These are phyloP conservation scores for Aschersonia sp. DNA, from an alignment of 2,329 filamentous ascomycete genomes.

Conservation along the genomic window DNA sequence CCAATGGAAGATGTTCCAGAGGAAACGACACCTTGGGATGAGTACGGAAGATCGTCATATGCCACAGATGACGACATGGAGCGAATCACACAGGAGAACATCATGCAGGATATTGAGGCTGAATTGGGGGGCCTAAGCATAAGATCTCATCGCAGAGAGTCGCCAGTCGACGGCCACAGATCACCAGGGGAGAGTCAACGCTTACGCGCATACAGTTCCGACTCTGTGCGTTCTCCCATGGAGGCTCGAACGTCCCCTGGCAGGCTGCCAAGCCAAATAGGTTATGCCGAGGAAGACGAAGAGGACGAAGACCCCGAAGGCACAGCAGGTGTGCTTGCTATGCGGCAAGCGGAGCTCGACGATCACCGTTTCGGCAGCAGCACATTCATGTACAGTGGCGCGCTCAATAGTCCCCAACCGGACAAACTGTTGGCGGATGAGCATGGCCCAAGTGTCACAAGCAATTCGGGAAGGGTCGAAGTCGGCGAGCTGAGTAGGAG, in stretches of 20 bases:
- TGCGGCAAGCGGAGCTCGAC: slow-evolving; percentile 75
- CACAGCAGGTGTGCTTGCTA: slow-evolving; percentile 66
- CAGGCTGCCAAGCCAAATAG: slow-evolving; percentile 1
- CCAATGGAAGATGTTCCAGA: slow-evolving; percentile 30
- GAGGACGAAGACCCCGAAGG: slow-evolving; percentile 85
- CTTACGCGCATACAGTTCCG: slow-evolving; percentile 35
- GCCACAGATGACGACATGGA: slow-evolving; percentile 19
- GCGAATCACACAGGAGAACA: slow-evolving; percentile 31
- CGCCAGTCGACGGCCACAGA: slow-evolving; percentile 30
- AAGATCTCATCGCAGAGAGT: slow-evolving; percentile 20
- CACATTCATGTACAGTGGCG: slow-evolving; percentile 13
- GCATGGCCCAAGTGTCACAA: slow-evolving; percentile 44
- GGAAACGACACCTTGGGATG: slow-evolving; percentile 25
- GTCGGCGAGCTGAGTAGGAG: slow-evolving; percentile 62
- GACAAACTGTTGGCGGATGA: slow-evolving; percentile 27
- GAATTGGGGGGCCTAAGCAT: slow-evolving; percentile 26
- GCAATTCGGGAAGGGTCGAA: slow-evolving; percentile 59
- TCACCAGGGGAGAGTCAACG: slow-evolving; percentile 30
- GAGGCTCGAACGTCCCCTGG: slow-evolving; percentile 7
- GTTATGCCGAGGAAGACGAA: slow-evolving; percentile 21
- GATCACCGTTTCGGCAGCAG: slow-evolving; percentile 33
- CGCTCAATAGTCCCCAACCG: not conserved
- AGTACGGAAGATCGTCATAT: slow-evolving; percentile 16
- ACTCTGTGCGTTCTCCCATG: slow-evolving; percentile 25
- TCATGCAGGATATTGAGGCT: slow-evolving; percentile 44